Conservation (phyloP, 257 asterid genomes). For the Voacanga thouarsii region DNA sequence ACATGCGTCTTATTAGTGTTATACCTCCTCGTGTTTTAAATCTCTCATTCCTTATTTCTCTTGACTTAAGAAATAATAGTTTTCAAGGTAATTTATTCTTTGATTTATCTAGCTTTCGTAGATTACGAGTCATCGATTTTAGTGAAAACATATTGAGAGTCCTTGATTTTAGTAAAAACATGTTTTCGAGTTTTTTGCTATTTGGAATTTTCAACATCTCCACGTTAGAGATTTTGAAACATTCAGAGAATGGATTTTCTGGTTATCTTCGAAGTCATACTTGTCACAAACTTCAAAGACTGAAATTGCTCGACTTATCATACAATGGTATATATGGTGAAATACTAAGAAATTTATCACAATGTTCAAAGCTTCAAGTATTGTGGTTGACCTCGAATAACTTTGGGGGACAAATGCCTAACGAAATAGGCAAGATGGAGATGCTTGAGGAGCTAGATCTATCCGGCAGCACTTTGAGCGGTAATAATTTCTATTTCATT, state of each 20-base stretch:
- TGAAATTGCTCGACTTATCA: not conserved
- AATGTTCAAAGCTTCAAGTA: too few relatives aligned
- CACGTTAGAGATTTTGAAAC: not conserved
- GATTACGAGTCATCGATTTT: constrained; percentile 20
- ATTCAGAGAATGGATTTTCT: not conserved
- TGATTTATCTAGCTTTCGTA: not conserved
- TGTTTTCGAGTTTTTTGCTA: constrained; percentile 21
- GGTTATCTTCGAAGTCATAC: constrained; percentile 14
- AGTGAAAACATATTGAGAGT: constrained; percentile 15
- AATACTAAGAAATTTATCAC: too few relatives aligned
- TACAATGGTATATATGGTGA: too few relatives aligned
- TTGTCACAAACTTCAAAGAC: constrained; percentile 11
- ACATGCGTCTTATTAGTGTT: too few relatives aligned
- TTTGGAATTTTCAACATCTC: constrained; percentile 18
- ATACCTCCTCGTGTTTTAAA: too few relatives aligned
- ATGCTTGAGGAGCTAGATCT: constrained; percentile 15
- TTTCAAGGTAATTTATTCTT: too few relatives aligned
- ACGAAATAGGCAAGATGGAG: constrained; percentile 26
- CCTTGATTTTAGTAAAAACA: constrained; percentile 18
- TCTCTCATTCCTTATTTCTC: too few relatives aligned
- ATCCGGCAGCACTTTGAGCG: not conserved
- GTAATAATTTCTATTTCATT: not conserved
- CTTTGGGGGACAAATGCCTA: constrained; percentile 23
- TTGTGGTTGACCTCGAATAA: constrained; percentile 12
- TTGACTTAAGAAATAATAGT: too few relatives aligned